Evolutionary conservation across 805 yeast genomes (phyloP), one percentile per base, ranked within the genome.

Genomic region (Candida taoyuanica): DNA sequence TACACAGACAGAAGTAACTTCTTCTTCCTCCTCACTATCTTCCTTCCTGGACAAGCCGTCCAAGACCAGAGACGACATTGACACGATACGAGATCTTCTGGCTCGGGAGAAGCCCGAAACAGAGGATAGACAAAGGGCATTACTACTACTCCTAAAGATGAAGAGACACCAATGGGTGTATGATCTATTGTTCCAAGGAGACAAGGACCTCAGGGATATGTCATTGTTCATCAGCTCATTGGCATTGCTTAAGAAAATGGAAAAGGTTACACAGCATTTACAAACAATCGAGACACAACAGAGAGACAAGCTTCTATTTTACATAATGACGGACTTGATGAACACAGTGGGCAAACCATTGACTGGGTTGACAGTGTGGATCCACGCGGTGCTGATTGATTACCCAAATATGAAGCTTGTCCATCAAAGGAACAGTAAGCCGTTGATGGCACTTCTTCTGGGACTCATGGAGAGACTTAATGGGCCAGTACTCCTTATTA

Each of bases 91-190:
- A n/a, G n/a, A n/a, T n/a, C n/a, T n/a, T n/a, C n/a, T n/a, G n/a
- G n/a, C n/a, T n/a, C n/a, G n/a, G 28, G 15, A 25, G 11, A 7
- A 6, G n/a, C 28, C n/a, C 28, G n/a, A n/a, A 12, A 15, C 30
- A 28, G 18, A 36, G 25, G 33, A 40, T 12, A 29, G 43, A 27
- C 24, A 24, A 8, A 32, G 38, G 8, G 37, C 36, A 1, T 17
- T 47, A 7, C 5, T 34, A 5, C 12, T 42, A 2, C 36, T 49
- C 1, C 38, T 49, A 5, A 38, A 29, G 29, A 37, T 25, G 28
- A 47, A 44, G 27, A 40, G 36, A 28, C 29, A 21, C 16, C 46
- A 42, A 5, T 37, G 38, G 37, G 43, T 47, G 3, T 31, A 33
- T 4, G 33, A 38, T 3, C 30, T 46, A 23, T 34, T 42, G 4